Evolutionary conservation across 169 alveolate genomes (phyloP), one percentile per base, ranked within the genome.

Genomic region (Cryptosporidium sp.): DNA sequence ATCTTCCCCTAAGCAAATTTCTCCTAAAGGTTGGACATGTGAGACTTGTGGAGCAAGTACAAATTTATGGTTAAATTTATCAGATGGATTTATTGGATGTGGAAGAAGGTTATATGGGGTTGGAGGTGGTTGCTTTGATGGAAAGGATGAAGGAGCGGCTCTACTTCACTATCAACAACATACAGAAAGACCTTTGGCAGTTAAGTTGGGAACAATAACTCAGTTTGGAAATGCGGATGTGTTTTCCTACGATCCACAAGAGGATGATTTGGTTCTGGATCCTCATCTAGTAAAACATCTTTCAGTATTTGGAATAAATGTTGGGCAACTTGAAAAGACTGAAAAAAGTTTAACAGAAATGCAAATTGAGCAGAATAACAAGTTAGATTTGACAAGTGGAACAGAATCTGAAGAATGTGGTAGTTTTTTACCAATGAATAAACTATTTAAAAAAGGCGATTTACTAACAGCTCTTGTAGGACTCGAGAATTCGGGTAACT

Each of bases 171-270:
- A 91, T 87, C 62, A 58, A 42, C 91, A 73, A 65, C 33, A 48
- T 70, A 21, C 51, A 23, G 93, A 86, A 8, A 86, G 91, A 75
- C 98, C 98, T 39, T 85, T 97, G 85, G 98, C 95, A 33, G 99
- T 96, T 33, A 97, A 97, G 93, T 73, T 97, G 21, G 98, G 98
- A 2, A 97, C 99, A 35, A 96, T 97, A 51, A 96, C 98, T 5
- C 96, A 96, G 7, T 94, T 93, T 61, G 96, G 96, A 14, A 93
- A 92, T 48, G 99, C 98, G 2, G 98, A 96, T 61, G 97, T 97
- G 21, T 97, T 93, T 92, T 95, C 97, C 53, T 97, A 97, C 92
- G 97, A 97, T 29, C 94, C 96, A 31, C 96, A 93, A 70, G 94
- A 92, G 67, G 94, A 93, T 80, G 92, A 87, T 70, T 56, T 93